Percentiles rank a stretch among this genome's conserved stretches.
Conservation (phyloP, 805 yeast genomes). For the Wickerhamiella australiensis region DNA sequence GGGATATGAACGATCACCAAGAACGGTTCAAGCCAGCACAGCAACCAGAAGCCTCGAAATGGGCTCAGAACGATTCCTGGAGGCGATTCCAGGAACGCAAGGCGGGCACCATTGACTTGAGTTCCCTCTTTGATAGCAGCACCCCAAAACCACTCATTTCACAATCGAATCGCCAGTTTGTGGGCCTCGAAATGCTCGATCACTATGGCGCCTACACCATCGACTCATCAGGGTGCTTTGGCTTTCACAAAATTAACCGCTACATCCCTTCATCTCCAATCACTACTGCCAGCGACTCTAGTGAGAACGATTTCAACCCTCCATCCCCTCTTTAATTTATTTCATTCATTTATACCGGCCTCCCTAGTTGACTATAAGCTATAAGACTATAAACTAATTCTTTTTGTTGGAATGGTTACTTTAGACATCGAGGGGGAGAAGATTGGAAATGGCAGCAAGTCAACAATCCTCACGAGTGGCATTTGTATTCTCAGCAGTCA, state of each 20-base stretch:
- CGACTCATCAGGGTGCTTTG: constrained; percentile 27
- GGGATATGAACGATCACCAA: constrained; percentile 36
- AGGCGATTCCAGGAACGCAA: constrained; percentile 24
- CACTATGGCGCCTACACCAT: constrained; percentile 22
- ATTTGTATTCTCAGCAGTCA: no score
- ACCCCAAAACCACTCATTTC: constrained; percentile 20
- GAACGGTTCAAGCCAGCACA: background rate
- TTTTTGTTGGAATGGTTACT: no score
- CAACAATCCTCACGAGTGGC: no score
- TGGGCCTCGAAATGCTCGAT: constrained; percentile 19
- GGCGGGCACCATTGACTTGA: constrained; percentile 16
- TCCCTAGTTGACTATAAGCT: no score
- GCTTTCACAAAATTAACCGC: constrained; percentile 23
- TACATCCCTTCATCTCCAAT: constrained; percentile 9
- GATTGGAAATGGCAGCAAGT: no score
- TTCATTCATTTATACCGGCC: background rate
- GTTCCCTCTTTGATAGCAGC: background rate
- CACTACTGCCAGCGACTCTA: constrained; percentile 12
- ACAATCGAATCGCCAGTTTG: constrained; percentile 22
- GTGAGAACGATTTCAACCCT: constrained; percentile 16
- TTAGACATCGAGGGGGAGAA: no score
- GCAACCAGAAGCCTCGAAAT: background rate
- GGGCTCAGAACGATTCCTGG: constrained; percentile 20
- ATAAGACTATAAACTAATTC: no score
- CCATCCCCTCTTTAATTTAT: constrained; percentile 14